A percentile compares a stretch with the other conserved stretches of the same genome.
phyloP scores from a whole-genome alignment of 768 basidiomycete species.

The Serendipita vermifera region DNA sequence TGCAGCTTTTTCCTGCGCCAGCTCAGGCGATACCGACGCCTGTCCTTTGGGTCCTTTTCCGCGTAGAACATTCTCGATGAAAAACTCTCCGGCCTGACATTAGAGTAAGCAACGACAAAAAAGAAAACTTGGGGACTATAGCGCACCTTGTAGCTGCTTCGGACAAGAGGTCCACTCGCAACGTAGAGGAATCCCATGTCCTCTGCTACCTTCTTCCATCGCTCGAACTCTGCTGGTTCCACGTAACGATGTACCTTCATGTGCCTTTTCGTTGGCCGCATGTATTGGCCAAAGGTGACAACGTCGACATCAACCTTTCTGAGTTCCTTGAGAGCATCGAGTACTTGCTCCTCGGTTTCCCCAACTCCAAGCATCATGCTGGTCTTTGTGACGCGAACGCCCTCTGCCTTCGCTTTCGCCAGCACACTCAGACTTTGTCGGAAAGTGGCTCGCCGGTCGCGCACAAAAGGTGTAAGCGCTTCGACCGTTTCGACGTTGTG shows the following conservation, averaged over 20 bases:
- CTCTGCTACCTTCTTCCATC: constrained; percentile 83
- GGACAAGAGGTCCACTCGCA: constrained; percentile 88
- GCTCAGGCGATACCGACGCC: background rate
- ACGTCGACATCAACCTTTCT: constrained; percentile 85
- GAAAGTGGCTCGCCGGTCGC: constrained; percentile 88
- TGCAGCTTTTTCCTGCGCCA: background rate
- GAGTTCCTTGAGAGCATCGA: constrained; percentile 74
- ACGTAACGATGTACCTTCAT: constrained; percentile 99
- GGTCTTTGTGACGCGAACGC: constrained; percentile 86
- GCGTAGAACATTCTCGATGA: constrained; percentile 78
- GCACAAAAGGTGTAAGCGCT: constrained; percentile 83
- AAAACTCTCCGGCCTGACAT: constrained; percentile 83
- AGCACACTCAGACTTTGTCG: constrained; percentile 71
- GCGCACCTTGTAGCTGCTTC: constrained; percentile 91
- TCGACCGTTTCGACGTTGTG: constrained; percentile 98
- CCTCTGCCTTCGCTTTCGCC: constrained; percentile 68
- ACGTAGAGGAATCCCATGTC: constrained; percentile 95
- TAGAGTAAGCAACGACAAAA: background rate
- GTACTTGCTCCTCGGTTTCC: constrained; percentile 70
- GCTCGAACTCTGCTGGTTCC: constrained; percentile 81
- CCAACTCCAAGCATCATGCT: constrained; percentile 98
- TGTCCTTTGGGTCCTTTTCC: constrained; percentile 32
- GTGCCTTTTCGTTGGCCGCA: constrained; percentile 96
- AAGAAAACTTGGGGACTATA: background rate
- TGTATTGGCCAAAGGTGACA: constrained; percentile 98